A percentile compares a stretch with the other conserved stretches of the same genome.
phyloP scores from a whole-genome alignment of 2,329 filamentous ascomycete genomes.

The Fusarium nygamai region DNA sequence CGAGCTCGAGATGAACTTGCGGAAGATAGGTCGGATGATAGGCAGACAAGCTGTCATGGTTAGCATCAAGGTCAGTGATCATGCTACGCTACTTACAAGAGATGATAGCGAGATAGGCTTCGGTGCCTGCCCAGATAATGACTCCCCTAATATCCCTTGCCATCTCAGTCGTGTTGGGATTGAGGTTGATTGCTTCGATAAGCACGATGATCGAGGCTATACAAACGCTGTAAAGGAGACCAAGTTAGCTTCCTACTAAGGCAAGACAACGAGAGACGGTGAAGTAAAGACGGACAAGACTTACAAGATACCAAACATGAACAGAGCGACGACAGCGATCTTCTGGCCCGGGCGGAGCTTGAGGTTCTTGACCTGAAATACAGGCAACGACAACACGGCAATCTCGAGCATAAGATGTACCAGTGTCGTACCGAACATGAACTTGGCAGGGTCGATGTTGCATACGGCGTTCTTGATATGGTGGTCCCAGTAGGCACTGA shows the following conservation, averaged over 20 bases:
- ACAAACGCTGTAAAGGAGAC: conserved; percentile 7
- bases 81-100: conserved; percentile 18
- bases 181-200: conserved; percentile 18
- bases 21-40: conserved; percentile 23
- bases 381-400: conserved; percentile 23
- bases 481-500: conserved; percentile 26
- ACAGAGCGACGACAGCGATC: conserved; percentile 28
- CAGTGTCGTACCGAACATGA: conserved; percentile 32
- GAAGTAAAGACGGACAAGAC: not conserved
- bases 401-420: conserved; percentile 28
- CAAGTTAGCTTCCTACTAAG: not conserved
- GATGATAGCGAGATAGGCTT: conserved; percentile 25
- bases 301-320: conserved; percentile 36
- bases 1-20: conserved; percentile 10
- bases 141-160: conserved; percentile 25
- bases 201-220: conserved; percentile 20
- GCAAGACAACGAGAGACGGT: too few species aligned
- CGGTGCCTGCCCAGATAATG: conserved; percentile 26
- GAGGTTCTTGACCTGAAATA: conserved; percentile 29
- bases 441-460: conserved; percentile 24
- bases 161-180: conserved; percentile 25
- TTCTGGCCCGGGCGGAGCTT: conserved; percentile 24
- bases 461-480: conserved; percentile 28
- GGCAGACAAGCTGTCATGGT: conserved; percentile 23
- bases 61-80: not conserved